These are phyloP conservation scores for Kluyveromyces sp. DNA, from an alignment of 1,139 yeast genomes.

Conservation along the genomic window DNA sequence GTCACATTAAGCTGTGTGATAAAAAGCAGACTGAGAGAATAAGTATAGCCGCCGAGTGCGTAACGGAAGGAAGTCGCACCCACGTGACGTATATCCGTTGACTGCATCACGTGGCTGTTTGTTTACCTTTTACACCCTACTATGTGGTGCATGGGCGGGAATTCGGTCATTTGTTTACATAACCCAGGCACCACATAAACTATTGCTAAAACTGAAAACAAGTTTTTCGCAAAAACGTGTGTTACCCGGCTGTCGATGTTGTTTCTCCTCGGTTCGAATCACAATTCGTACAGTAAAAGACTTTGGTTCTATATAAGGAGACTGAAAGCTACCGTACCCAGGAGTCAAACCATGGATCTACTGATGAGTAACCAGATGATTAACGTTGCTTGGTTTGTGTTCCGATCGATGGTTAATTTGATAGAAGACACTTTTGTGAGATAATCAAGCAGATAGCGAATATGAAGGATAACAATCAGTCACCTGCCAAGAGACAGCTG, in stretches of 20 bases:
- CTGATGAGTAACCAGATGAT: too few species aligned
- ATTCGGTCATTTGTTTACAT: constrained; percentile 8
- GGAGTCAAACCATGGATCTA: too few species aligned
- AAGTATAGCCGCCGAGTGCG: too few species aligned
- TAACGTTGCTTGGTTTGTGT: too few species aligned
- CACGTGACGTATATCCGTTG: too few species aligned
- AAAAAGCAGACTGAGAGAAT: too few species aligned
- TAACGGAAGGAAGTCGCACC: too few species aligned
- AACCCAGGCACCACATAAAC: constrained; percentile 13
- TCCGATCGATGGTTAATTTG: too few species aligned
- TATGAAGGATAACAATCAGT: constrained; percentile 1
- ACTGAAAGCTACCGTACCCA: too few species aligned
- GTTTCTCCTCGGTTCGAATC: too few species aligned
- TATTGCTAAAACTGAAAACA: background rate
- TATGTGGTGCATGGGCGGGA: background rate
- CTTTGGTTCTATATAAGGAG: background rate
- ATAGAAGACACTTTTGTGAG: background rate
- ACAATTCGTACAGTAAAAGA: too few species aligned
- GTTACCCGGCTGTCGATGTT: background rate
- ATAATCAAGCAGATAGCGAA: background rate
- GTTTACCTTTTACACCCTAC: constrained; percentile 2
- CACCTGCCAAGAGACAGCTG: constrained; percentile 17
- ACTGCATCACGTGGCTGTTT: constrained; percentile 2
- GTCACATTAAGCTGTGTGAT: too few species aligned
- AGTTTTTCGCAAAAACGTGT: background rate